Base-by-base conservation (phyloP, 768 basidiomycete species). In the Boletus sp. region DNA sequence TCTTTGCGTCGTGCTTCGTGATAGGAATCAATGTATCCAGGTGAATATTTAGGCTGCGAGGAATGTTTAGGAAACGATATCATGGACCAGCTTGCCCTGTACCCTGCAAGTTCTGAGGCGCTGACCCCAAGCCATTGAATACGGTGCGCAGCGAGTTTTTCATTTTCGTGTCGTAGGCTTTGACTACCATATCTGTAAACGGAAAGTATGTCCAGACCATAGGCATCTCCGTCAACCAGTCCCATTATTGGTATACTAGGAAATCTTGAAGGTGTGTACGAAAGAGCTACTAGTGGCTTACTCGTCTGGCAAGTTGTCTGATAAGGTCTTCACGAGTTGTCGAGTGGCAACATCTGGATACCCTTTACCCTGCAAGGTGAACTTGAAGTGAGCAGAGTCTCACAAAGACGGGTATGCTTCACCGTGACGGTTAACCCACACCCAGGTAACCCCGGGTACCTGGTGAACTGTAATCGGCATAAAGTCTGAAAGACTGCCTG, bases 401-500 rank as follows among this genome's bases (percentile, higher is more conserved):
- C n/a, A 44, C 19, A 35, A 29, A 33, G 40, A 29, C 10, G 29
- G 14, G 29, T 0, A 17, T 13, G 14, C 45, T 57, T 47, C 19
- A 91, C 94, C 5, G 94, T 96, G 62, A 96, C 79, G 40, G 93
- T 75, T 19, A 94, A 66, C 2, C 93, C 94, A 35, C 74, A 70
- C 0, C 89, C 87, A 1, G 83, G 79, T 40, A 85, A 68, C 5
- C 66, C 68, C 0, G 74, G 66, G 57, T 82, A 72, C 21, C 74
- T 71, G 6, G 83, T 74, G 49, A 94, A 72, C 21, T 70, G 71
- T 15, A 84, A 58, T 39, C 78, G 76, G 63, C 85, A 88, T 1
- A 98, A 78, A 0, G 91, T 88, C 64, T 94, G 90, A 67, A 98
- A 98, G n/a, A 97, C 83, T 0, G 97, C 96, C 96, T 98, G 66